Base-by-base conservation (phyloP, 345 rosid genomes). In the Theobroma cacao region DNA sequence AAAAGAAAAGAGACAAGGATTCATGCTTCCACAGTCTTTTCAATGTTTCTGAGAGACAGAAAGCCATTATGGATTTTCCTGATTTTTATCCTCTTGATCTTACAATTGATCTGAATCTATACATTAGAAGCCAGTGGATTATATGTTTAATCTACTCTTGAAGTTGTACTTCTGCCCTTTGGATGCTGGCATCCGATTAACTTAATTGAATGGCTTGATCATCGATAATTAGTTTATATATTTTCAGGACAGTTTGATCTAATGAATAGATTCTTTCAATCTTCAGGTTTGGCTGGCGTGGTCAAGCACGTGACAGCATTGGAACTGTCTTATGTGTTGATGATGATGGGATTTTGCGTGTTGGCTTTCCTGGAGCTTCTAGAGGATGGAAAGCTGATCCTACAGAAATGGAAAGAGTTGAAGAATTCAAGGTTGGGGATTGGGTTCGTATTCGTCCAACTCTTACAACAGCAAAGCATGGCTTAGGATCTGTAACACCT, bases 351-450 rank as follows among this genome's bases (percentile, higher is more conserved):
- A 92, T 96, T 82, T 81, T 96, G 81, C 95, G 99, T 67, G 97
- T 96, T 86, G 99, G 99, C 72, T 96, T 94, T 89, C 98, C 95
- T 71, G 99, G 99, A 88, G 99, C 99, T 81, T 96, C 99, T 75
- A 86, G 98, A 79, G 99, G 99, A 78, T 96, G 99, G 99, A 94
- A 96, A 87, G 99, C 98, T 81, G 99, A 96, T 85, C 99, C 99
- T 80, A 95, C 98, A 2, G 99, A 96, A 84, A 92, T 96, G 98
- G 97, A 96, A 84, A 91, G 99, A 70, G 98, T 96, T 83, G 99
- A 96, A 87, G 99, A 96, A 80, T 96, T 94, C 87, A 96, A 94
- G 88, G 98, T 96, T 64, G 99, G 98, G 79, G 98, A 96, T 79
- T 96, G 99, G 99, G 99, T 92, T 82, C 91, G 97, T 58, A 94